Percentiles rank a stretch among this genome's conserved stretches.
Conservation (phyloP, 257 asterid genomes). For the Penstemon barbatus region DNA sequence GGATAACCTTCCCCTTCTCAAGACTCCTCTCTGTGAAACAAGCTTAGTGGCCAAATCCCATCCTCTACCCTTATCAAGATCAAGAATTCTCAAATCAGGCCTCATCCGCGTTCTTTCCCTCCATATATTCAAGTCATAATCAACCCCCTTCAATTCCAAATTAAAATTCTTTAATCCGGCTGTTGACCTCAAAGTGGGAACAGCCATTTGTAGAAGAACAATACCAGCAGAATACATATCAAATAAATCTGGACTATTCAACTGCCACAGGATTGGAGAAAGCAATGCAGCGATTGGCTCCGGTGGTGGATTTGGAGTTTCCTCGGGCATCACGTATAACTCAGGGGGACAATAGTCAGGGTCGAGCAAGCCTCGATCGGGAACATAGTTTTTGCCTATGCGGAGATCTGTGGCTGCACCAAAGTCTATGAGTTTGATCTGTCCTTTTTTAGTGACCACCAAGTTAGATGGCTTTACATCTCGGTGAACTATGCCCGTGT, state of each 20-base stretch:
- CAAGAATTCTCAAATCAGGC: conserved; percentile 78
- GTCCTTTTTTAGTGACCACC: conserved; percentile 90
- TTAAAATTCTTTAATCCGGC: conserved; percentile 84
- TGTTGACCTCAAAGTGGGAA: conserved; percentile 69
- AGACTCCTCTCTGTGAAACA: conserved; percentile 66
- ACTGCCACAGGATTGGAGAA: conserved; percentile 93
- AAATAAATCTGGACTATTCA: conserved; percentile 90
- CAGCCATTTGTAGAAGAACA: conserved; percentile 89
- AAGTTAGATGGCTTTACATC: conserved; percentile 96
- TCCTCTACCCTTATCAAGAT: conserved; percentile 93
- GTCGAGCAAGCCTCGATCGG: conserved; percentile 78
- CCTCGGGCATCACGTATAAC: conserved; percentile 93
- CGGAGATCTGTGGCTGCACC: conserved; percentile 99
- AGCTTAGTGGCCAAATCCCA: conserved; percentile 96
- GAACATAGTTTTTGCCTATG: conserved; percentile 88
- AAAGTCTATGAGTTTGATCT: conserved; percentile 86
- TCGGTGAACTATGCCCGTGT: conserved; percentile 87
- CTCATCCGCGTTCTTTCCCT: conserved; percentile 70
- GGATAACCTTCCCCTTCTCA: conserved; percentile 64
- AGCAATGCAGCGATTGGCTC: conserved; percentile 92
- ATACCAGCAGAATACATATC: conserved; percentile 96
- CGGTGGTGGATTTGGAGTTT: conserved; percentile 96
- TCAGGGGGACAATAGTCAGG: conserved; percentile 99
- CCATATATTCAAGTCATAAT: conserved; percentile 85
- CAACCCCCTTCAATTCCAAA: conserved; percentile 62